Percentiles rank a stretch among this genome's conserved stretches.
phyloP scores from a whole-genome alignment of 2,329 filamentous ascomycete species.

The Alternaria angustiovoidea region DNA sequence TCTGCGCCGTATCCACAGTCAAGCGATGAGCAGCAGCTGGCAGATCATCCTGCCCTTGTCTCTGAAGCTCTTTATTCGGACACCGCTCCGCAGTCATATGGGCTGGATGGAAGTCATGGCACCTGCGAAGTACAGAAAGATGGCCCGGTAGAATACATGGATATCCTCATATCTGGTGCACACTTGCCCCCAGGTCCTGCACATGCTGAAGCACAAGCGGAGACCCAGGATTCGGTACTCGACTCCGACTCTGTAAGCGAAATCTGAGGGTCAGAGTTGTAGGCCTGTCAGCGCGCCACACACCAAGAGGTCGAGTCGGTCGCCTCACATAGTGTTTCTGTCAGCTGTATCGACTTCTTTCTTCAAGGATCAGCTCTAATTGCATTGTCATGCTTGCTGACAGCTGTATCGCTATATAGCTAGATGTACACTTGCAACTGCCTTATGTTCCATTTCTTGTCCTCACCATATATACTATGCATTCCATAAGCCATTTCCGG shows the following conservation, averaged over 20 bases:
- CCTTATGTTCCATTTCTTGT: background rate
- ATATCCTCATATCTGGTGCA: conserved; percentile 15
- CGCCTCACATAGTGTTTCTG: background rate
- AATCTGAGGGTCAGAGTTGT: background rate
- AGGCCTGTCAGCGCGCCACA: background rate
- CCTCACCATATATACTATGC: background rate
- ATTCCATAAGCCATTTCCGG: background rate
- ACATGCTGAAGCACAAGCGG: background rate
- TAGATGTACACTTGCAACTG: background rate
- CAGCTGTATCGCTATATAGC: background rate
- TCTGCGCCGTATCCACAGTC: conserved; percentile 21
- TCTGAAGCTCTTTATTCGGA: conserved; percentile 17
- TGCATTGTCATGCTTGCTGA: background rate
- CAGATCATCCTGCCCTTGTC: conserved; percentile 8
- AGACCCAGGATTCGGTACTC: conserved; percentile 3
- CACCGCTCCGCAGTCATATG: conserved; percentile 16
- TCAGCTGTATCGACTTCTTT: background rate
- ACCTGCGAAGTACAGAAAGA: background rate
- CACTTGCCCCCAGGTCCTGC: conserved; percentile 7
- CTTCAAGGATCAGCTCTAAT: background rate
- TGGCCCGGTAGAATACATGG: conserved; percentile 9
- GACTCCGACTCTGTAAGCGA: background rate
- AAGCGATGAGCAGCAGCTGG: conserved; percentile 9
- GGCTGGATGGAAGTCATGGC: conserved; percentile 23
- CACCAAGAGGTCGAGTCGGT: background rate